Evolutionary conservation across 2,329 filamentous ascomycete species (phyloP), one percentile per base, ranked within the genome.

Genomic region (Fusarium marasasianum): DNA sequence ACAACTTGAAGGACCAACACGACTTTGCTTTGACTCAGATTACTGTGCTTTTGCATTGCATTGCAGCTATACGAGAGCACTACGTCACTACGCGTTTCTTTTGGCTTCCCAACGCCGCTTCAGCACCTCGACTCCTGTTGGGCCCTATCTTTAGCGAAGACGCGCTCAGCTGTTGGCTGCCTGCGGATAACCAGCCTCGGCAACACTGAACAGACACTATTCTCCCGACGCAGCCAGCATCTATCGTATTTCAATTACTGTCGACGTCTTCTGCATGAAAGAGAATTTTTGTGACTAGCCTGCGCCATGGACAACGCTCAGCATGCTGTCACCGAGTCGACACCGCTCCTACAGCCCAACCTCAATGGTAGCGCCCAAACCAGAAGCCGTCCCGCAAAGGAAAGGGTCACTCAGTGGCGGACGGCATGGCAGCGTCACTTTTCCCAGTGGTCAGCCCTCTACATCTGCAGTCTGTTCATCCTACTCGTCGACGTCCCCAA

Each of bases 191-290:
- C 9, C 38, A 26, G 29, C 26, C 22, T 20, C 8, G 12, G 6
- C 7, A 12, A 17, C 15, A 12, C 3, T 18, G 29, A n/a, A 33
- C 22, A 13, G 9, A 18, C 29, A 33, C 10, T 50, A 7, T 57
- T 29, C 4, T 26, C 17, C n/a, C 18, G 3, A 17, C 6, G 9
- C 4, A 26, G 40, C 29, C 22, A 45, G 22, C 12, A 31, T 35
- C 40, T 26, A 26, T 35, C 13, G 40, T 17, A 1, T 6, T 12
- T 8, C 31, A 14, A 26, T 18, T 45, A 4, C 40, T 8, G 1
- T 10, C 12, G 2, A 44, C 29, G 0, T n/a, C 1, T 35, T 22
- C 7, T 33, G 45, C 5, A 15, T 7, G 1, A 6, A 5, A 13
- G 3, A 22, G 4, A 12, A 41, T n/a, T 29, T 33, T 1, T 11